Conservation (phyloP, 2,329 filamentous ascomycete species). For the Trichophyton verrucosum region DNA sequence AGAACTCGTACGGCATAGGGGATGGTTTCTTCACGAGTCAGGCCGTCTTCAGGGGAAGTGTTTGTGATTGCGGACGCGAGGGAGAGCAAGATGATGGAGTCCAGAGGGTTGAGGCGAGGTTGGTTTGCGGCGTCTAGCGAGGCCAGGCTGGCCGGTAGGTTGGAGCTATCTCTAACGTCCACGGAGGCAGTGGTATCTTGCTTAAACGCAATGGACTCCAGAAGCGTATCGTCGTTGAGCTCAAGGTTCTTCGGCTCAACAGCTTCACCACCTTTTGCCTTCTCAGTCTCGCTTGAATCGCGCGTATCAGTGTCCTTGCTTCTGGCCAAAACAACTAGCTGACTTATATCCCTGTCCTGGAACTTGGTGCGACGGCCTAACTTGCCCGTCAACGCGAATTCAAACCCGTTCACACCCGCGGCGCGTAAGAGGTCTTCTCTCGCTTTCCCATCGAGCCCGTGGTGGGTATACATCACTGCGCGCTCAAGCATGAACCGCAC, state of each 20-base stretch:
- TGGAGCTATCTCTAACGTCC: slow-evolving; percentile 31
- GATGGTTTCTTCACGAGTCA: slow-evolving; percentile 86
- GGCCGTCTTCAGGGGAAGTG: slow-evolving; percentile 66
- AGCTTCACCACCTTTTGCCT: slow-evolving; percentile 2
- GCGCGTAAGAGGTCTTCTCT: slow-evolving; percentile 58
- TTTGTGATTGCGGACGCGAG: slow-evolving; percentile 81
- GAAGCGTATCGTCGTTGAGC: slow-evolving; percentile 82
- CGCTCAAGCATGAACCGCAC: slow-evolving; percentile 62
- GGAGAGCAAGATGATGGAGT: slow-evolving; percentile 74
- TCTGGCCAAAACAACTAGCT: slow-evolving; percentile 80
- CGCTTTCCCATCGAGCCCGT: slow-evolving; percentile 68
- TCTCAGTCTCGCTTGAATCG: not conserved
- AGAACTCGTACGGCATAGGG: slow-evolving; percentile 85
- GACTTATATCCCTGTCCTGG: slow-evolving; percentile 48
- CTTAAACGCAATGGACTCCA: slow-evolving; percentile 75
- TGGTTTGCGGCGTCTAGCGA: slow-evolving; percentile 65
- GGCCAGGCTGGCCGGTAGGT: slow-evolving; percentile 50
- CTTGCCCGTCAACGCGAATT: slow-evolving; percentile 72
- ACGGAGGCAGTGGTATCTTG: slow-evolving; percentile 33
- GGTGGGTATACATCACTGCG: slow-evolving; percentile 69
- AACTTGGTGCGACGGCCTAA: slow-evolving; percentile 54
- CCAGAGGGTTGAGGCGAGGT: slow-evolving; percentile 66
- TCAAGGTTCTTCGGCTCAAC: slow-evolving; percentile 53
- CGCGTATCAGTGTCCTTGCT: slow-evolving; percentile 37
- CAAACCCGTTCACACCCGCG: slow-evolving; percentile 53